phyloP scores from a whole-genome alignment of 2,329 filamentous ascomycete species.

The Cladosporium colombiae region DNA sequence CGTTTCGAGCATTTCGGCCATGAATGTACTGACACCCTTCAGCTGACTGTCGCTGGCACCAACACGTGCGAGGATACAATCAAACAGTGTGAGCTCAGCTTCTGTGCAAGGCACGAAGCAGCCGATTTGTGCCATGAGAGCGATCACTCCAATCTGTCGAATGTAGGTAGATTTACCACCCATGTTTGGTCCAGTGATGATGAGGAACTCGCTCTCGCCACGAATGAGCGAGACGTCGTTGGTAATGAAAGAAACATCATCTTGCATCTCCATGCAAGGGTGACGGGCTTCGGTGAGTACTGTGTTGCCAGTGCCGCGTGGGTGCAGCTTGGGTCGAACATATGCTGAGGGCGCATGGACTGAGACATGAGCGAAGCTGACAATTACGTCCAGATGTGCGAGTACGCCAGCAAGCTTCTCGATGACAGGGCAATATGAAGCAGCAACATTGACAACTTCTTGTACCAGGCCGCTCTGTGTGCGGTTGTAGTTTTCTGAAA shows the following conservation, averaged over 20 bases:
- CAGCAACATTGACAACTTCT: conserved; percentile 89
- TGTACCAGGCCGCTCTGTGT: conserved; percentile 88
- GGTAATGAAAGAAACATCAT: conserved; percentile 97
- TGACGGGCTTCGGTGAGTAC: conserved; percentile 91
- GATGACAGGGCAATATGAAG: conserved; percentile 90
- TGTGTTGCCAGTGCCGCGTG: conserved; percentile 83
- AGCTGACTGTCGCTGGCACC: conserved; percentile 95
- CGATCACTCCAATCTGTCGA: conserved; percentile 93
- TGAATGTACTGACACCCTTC: conserved; percentile 97
- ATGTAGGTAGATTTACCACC: conserved; percentile 99
- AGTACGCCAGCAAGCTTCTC: conserved; percentile 86
- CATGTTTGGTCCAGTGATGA: conserved; percentile 99
- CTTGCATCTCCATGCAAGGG: conserved; percentile 98
- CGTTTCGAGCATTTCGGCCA: conserved; percentile 99
- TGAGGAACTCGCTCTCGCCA: conserved; percentile 81
- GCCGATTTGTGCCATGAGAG: conserved; percentile 93
- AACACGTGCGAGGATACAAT: conserved; percentile 93
- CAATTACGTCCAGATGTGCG: conserved; percentile 91
- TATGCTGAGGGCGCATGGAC: conserved; percentile 92
- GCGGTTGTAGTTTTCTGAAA: conserved; percentile 91
- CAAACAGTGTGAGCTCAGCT: conserved; percentile 92
- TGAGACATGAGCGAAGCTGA: conserved; percentile 89
- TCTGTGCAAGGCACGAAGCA: conserved; percentile 92
- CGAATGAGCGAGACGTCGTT: conserved; percentile 86
- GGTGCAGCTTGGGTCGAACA: conserved; percentile 85